Conservation (phyloP, 2,329 filamentous ascomycete genomes). For the Neocucurbitaria cava region DNA sequence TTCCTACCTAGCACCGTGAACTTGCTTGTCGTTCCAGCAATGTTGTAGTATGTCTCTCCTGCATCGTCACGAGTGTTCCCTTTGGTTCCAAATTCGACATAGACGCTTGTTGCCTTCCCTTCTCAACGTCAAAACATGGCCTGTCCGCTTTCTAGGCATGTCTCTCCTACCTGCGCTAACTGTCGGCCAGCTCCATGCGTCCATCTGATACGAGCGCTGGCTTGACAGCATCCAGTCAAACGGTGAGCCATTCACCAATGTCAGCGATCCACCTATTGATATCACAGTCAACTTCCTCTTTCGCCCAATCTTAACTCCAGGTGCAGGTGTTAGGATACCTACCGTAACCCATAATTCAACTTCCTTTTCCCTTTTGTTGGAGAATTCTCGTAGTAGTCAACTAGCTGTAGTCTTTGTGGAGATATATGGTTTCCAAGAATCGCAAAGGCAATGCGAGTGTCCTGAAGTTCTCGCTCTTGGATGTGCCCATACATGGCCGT, state of each 20-base stretch:
- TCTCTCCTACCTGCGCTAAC: constrained; percentile 34
- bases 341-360: constrained; percentile 37
- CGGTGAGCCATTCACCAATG: constrained; percentile 51
- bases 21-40: constrained; percentile 36
- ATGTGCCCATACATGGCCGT: constrained; percentile 1
- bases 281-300: neutral
- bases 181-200: constrained; percentile 46
- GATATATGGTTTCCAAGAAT: neutral
- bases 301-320: neutral
- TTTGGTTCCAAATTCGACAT: constrained; percentile 40
- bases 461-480: neutral
- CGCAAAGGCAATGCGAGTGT: constrained; percentile 3
- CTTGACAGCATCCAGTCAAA: constrained; percentile 44
- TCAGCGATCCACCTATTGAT: constrained; percentile 43
- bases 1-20: constrained; percentile 43
- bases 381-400: neutral
- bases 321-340: neutral
- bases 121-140: neutral
- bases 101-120: constrained; percentile 40
- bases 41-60: constrained; percentile 45
- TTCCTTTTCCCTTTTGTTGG: constrained; percentile 1
- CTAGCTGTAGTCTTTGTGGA: constrained; percentile 5
- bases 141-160: neutral
- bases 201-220: constrained; percentile 49
- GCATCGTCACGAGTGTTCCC: constrained; percentile 41